Evolutionary conservation across 2,329 filamentous ascomycete genomes (phyloP).

Genomic region (Pezicula neosporulosa): DNA sequence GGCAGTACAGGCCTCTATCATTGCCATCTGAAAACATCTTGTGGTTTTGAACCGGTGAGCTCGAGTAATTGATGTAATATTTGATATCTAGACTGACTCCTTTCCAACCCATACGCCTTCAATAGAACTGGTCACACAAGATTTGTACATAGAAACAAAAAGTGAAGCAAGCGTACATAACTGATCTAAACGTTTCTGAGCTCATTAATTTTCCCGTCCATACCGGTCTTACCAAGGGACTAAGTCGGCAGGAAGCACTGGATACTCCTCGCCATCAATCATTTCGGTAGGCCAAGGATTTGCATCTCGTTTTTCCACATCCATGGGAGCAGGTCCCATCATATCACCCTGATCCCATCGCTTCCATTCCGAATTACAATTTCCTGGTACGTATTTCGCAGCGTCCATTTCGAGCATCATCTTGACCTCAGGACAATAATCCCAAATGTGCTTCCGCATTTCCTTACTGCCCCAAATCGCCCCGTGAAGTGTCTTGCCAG

Average conservation of each 20-base stretch:
- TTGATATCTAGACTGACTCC: no score
- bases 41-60: no score
- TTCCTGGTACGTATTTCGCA: slow-evolving; percentile 45
- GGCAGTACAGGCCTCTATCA: no score
- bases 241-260: slow-evolving; percentile 24
- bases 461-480: slow-evolving; percentile 46
- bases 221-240: slow-evolving; percentile 21
- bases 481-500: slow-evolving; percentile 40
- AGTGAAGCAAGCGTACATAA: no score
- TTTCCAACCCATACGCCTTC: no score
- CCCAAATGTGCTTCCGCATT: slow-evolving; percentile 47
- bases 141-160: no score
- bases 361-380: slow-evolving; percentile 45
- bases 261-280: slow-evolving; percentile 28
- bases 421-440: slow-evolving; percentile 57
- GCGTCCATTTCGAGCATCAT: slow-evolving; percentile 54
- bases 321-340: slow-evolving; percentile 7
- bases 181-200: no score
- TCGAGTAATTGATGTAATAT: no score
- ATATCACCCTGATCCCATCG: slow-evolving; percentile 23
- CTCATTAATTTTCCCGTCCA: no score
- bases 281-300: slow-evolving; percentile 16
- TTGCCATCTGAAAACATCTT: no score
- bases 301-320: not conserved
- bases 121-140: no score